A percentile compares a stretch with the other conserved stretches of the same genome.
Evolutionary conservation across 805 yeast genomes (phyloP).

Genomic region (Candida sonorensis): DNA sequence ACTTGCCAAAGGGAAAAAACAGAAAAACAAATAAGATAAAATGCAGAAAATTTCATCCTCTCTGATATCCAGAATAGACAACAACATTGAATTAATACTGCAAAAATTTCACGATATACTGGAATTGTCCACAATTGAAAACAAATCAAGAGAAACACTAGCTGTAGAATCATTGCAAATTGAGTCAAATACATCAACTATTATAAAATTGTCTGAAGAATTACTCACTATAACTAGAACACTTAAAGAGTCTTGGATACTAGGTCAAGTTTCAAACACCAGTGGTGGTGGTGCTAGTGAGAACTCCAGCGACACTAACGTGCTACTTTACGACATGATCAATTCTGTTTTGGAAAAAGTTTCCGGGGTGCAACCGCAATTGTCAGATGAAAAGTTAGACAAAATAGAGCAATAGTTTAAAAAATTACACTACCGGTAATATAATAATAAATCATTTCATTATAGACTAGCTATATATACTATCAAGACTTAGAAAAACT

Average conservation of each 20-base stretch:
- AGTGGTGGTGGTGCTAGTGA: conserved; percentile 10
- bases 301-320: conserved; percentile 27
- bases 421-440: no score
- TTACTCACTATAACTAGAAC: conserved; percentile 40
- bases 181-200: conserved; percentile 45
- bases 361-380: conserved; percentile 19
- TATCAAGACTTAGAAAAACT: no score
- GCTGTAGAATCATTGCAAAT: conserved; percentile 52
- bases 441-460: no score
- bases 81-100: conserved; percentile 43
- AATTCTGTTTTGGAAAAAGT: conserved; percentile 29
- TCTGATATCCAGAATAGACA: conserved; percentile 40
- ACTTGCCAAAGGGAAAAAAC: no score
- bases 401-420: no score
- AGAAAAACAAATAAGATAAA: no score
- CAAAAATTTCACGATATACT: conserved; percentile 48
- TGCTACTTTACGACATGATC: conserved; percentile 26
- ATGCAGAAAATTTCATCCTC: conserved; percentile 43
- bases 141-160: conserved; percentile 28
- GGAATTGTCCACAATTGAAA: conserved; percentile 34
- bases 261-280: conserved; percentile 39
- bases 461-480: neutral
- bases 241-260: conserved; percentile 50
- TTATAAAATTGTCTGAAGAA: conserved; percentile 48
- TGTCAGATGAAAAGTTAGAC: conserved; percentile 20